These are phyloP conservation scores for Babesia divergens DNA, from an alignment of 169 alveolate genomes.

Conservation along the genomic window DNA sequence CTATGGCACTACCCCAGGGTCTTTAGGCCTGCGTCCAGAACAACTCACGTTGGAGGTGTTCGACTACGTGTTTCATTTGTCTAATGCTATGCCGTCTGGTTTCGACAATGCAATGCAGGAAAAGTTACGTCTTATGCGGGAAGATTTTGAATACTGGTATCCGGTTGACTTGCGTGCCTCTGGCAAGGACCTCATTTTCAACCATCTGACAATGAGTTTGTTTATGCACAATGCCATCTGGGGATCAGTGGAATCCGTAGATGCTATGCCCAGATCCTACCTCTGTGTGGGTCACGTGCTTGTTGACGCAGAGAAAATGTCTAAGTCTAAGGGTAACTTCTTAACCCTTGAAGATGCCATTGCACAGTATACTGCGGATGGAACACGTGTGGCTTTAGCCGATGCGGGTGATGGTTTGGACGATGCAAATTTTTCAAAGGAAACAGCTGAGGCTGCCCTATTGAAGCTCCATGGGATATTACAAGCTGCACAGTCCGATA, in stretches of 20 bases:
- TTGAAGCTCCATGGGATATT: slow-evolving; percentile 75
- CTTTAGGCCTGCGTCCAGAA: slow-evolving; percentile 82
- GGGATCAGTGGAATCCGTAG: slow-evolving; percentile 69
- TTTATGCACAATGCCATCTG: slow-evolving; percentile 99
- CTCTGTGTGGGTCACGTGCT: slow-evolving; percentile 96
- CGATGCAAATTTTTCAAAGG: slow-evolving; percentile 92
- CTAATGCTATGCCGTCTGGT: slow-evolving; percentile 79
- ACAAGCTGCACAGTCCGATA: slow-evolving; percentile 67
- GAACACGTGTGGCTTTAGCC: slow-evolving; percentile 95
- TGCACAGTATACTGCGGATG: slow-evolving; percentile 93
- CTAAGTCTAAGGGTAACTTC: slow-evolving; percentile 96
- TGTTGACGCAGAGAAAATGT: slow-evolving; percentile 96
- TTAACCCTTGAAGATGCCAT: slow-evolving; percentile 90
- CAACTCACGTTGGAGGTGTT: slow-evolving; percentile 91
- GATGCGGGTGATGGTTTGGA: slow-evolving; percentile 98
- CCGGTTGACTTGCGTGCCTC: slow-evolving; percentile 84
- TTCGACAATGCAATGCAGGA: slow-evolving; percentile 68
- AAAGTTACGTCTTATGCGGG: slow-evolving; percentile 79
- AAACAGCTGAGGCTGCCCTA: slow-evolving; percentile 82
- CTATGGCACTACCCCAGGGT: slow-evolving; percentile 85
- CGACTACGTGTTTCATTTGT: slow-evolving; percentile 90
- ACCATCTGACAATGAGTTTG: slow-evolving; percentile 97
- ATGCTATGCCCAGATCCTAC: slow-evolving; percentile 88
- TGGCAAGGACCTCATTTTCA: slow-evolving; percentile 98
- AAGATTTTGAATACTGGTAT: slow-evolving; percentile 93